phyloP scores from a whole-genome alignment of 306 rosid species.

The Herpetospermum pedunculosum region DNA sequence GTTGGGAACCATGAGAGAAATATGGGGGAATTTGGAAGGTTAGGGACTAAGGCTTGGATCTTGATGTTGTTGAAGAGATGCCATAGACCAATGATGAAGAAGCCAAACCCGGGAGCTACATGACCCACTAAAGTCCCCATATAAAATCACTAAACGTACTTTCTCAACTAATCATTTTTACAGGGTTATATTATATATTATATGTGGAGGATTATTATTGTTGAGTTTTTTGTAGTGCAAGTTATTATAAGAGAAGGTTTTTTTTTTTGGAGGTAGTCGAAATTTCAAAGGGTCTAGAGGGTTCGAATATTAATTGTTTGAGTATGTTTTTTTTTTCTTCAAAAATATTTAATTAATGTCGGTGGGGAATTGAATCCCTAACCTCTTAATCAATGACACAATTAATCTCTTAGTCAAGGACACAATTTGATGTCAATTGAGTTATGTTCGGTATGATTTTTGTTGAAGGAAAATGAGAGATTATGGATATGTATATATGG shows the following conservation, averaged over 20 bases:
- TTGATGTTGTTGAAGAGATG: conserved; percentile 71
- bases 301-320: not conserved
- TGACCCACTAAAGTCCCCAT: conserved; percentile 80
- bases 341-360: too few species aligned
- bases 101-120: conserved; percentile 72
- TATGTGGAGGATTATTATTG: not conserved
- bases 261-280: not conserved
- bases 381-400: too few species aligned
- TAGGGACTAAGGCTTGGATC: conserved; percentile 38
- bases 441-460: too few species aligned
- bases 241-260: not conserved
- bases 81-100: conserved; percentile 66
- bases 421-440: too few species aligned
- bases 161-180: too few species aligned
- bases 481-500: not conserved
- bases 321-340: not conserved
- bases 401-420: too few species aligned
- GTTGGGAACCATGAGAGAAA: conserved; percentile 64
- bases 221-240: not conserved
- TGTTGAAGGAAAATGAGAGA: not conserved
- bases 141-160: too few species aligned
- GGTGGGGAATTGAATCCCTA: too few species aligned
- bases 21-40: conserved; percentile 24
- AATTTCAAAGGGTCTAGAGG: not conserved
- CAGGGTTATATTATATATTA: too few species aligned